Percentiles rank a stretch among this genome's conserved stretches.
Conservation (phyloP, 768 basidiomycete species). For the Clitopilus hobsonii region DNA sequence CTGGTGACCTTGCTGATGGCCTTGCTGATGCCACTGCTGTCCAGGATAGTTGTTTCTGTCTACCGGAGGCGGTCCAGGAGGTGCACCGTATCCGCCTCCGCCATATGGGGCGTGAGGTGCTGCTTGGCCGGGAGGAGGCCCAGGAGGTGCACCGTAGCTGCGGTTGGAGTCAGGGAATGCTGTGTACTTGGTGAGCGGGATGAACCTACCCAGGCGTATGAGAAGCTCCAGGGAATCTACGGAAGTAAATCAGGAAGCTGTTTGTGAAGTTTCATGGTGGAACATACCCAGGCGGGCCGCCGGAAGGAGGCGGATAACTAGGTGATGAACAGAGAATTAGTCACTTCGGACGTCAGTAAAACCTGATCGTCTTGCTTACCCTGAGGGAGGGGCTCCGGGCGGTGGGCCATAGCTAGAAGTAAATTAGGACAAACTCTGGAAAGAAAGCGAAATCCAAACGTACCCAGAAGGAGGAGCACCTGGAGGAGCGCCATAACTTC, state of each 20-base stretch:
- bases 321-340: not conserved
- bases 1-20: too few species aligned
- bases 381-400: not conserved
- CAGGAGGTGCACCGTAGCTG: not conserved
- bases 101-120: not conserved
- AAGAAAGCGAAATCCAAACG: not conserved
- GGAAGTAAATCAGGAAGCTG: not conserved
- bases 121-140: not conserved
- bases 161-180: not conserved
- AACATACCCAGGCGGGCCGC: conserved; percentile 15
- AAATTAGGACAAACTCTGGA: not conserved
- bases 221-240: not conserved
- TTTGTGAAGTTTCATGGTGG: not conserved
- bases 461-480: conserved; percentile 31
- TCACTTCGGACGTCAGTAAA: not conserved
- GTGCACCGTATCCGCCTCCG: not conserved
- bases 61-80: conserved; percentile 4
- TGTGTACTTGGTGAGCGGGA: not conserved
- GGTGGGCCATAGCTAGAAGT: not conserved
- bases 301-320: conserved; percentile 12
- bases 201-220: not conserved
- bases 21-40: conserved; percentile 35
- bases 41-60: conserved; percentile 28
- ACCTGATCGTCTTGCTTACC: not conserved
- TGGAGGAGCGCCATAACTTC: conserved; percentile 24